A percentile compares a stretch with the other conserved stretches of the same genome.
Evolutionary conservation across 768 basidiomycete genomes (phyloP).

Genomic region (Naganishia friedmannii): DNA sequence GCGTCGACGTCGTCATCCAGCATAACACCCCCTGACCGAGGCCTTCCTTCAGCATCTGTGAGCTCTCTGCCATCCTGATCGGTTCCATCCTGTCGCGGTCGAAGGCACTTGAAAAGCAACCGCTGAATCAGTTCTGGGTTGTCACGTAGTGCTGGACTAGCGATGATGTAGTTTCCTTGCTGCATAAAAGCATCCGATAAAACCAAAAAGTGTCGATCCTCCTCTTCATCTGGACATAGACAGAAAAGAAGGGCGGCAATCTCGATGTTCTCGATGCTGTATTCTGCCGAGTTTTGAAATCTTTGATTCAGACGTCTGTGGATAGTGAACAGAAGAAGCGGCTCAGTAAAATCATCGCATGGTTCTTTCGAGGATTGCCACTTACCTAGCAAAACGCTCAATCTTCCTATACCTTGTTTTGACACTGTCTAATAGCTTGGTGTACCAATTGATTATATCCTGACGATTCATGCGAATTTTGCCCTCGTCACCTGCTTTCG

Average conservation of each 20-base stretch:
- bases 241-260: constrained; percentile 75
- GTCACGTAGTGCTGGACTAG: constrained; percentile 70
- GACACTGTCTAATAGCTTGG: constrained; percentile 88
- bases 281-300: constrained; percentile 91
- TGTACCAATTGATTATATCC: constrained; percentile 82
- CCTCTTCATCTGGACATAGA: constrained; percentile 60
- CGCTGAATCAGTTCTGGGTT: constrained; percentile 72
- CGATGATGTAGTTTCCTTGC: constrained; percentile 88
- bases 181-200: constrained; percentile 83
- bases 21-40: constrained; percentile 57
- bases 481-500: constrained; percentile 18
- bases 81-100: constrained; percentile 41
- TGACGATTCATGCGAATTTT: constrained; percentile 65
- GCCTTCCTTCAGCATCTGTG: constrained; percentile 21
- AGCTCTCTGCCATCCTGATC: constrained; percentile 18
- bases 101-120: constrained; percentile 80
- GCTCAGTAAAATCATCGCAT: constrained; percentile 57
- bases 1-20: constrained; percentile 44
- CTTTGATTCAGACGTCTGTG: constrained; percentile 62
- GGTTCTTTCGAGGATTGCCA: constrained; percentile 36
- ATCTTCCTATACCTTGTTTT: constrained; percentile 87
- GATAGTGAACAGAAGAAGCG: neutral
- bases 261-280: constrained; percentile 69
- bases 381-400: constrained; percentile 83
- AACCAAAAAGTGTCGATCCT: constrained; percentile 81